Percentiles rank a stretch among this genome's conserved stretches.
These are phyloP conservation scores for Kwoniella sp. DNA, from an alignment of 768 basidiomycete species.

Conservation along the genomic window DNA sequence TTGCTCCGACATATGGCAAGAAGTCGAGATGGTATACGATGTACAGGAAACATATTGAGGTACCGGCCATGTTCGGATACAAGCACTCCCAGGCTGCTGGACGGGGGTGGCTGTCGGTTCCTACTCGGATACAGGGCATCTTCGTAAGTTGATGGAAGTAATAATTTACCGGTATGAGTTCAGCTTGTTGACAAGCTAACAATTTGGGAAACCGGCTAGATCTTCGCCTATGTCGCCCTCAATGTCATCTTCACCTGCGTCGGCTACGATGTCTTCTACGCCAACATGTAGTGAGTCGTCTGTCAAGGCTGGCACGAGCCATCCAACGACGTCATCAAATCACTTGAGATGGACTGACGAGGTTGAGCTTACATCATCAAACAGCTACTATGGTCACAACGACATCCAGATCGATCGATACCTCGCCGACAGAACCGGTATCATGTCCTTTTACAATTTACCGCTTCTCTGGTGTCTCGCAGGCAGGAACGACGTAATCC, in stretches of 20 bases:
- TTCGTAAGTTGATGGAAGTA: constrained; percentile 22
- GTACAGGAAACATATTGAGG: constrained; percentile 19
- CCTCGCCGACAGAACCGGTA: constrained; percentile 36
- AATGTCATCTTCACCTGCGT: constrained; percentile 31
- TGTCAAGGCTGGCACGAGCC: background rate
- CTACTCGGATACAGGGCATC: constrained; percentile 30
- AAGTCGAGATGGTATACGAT: constrained; percentile 11
- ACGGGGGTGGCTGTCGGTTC: constrained; percentile 22
- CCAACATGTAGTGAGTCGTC: constrained; percentile 33
- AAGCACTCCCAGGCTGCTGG: constrained; percentile 26
- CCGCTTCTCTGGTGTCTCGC: constrained; percentile 40
- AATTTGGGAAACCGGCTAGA: too few species aligned
- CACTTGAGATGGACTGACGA: background rate
- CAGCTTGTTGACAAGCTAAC: background rate
- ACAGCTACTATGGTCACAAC: constrained; percentile 17
- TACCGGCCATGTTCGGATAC: constrained; percentile 33
- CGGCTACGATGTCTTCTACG: constrained; percentile 28
- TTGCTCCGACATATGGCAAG: background rate
- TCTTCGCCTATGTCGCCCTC: constrained; percentile 30
- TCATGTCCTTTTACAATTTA: constrained; percentile 39
- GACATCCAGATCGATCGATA: constrained; percentile 22
- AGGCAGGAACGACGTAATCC: constrained; percentile 36
- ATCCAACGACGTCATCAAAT: background rate
- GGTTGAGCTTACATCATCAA: too few species aligned
- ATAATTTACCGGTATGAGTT: too few species aligned